phyloP scores from a whole-genome alignment of 176 grass and related monocot species.

The Hordeum vulgare region DNA sequence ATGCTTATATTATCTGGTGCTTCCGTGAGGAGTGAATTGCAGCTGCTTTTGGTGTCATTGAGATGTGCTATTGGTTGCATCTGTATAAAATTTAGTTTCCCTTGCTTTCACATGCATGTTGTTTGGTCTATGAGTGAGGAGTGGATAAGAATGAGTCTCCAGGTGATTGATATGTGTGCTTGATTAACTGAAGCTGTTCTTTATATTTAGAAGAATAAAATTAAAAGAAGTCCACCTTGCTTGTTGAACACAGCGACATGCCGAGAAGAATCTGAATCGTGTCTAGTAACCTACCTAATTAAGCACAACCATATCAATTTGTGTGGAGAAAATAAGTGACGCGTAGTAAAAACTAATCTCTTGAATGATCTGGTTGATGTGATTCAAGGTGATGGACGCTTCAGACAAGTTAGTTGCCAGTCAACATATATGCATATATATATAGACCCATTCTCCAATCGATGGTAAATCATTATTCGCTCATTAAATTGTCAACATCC shows the following conservation, averaged over 20 bases:
- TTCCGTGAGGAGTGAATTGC: background rate
- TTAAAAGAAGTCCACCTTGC: background rate
- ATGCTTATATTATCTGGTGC: background rate
- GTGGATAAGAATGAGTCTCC: background rate
- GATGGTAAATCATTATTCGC: background rate
- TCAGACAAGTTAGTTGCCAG: slow-evolving; percentile 3
- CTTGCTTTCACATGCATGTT: background rate
- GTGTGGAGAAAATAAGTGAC: slow-evolving; percentile 19
- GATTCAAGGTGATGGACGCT: slow-evolving; percentile 12
- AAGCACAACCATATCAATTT: background rate
- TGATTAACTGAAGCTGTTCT: slow-evolving; percentile 4
- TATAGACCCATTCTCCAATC: background rate
- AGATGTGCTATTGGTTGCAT: background rate
- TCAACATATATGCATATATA: background rate
- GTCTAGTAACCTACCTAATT: background rate
- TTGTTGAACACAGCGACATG: background rate
- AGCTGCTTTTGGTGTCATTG: background rate
- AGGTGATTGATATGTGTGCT: background rate
- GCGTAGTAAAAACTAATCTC: background rate
- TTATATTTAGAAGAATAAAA: background rate
- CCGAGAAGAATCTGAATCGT: background rate
- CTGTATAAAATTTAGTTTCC: background rate
- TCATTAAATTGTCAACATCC: background rate
- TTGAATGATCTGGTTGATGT: slow-evolving; percentile 10
- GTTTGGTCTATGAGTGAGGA: background rate